phyloP scores from a whole-genome alignment of 306 rosid species.

The Bauhinia variegata region DNA sequence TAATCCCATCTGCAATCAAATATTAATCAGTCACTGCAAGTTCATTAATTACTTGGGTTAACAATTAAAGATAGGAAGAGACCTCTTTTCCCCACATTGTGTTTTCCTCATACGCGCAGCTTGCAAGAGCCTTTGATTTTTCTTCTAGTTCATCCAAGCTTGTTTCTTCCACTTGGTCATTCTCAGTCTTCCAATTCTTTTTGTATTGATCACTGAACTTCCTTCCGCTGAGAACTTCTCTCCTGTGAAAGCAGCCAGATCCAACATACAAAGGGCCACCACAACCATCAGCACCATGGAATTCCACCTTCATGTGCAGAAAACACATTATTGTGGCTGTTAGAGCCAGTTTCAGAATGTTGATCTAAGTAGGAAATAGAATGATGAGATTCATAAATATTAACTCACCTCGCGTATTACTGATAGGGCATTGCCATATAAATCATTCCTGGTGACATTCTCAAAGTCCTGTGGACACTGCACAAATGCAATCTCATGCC shows the following conservation, averaged over 20 bases:
- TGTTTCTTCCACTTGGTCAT: conserved; percentile 28
- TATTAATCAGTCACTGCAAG: too few species aligned
- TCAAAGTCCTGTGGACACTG: conserved; percentile 67
- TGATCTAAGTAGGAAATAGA: too few species aligned
- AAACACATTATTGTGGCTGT: neutral
- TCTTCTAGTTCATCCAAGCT: conserved; percentile 47
- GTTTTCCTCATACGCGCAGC: conserved; percentile 67
- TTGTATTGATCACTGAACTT: conserved; percentile 45
- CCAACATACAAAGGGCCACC: conserved; percentile 78
- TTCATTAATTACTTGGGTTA: too few species aligned
- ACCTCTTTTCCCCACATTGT: conserved; percentile 87
- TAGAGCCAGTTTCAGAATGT: neutral
- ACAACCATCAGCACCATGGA: conserved; percentile 63
- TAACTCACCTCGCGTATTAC: conserved; percentile 45
- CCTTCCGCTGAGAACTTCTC: conserved; percentile 69
- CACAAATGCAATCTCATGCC: conserved; percentile 71
- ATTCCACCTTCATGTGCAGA: conserved; percentile 54
- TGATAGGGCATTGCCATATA: conserved; percentile 45
- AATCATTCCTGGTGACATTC: conserved; percentile 63
- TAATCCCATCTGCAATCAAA: conserved; percentile 62
- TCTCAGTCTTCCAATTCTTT: conserved; percentile 41
- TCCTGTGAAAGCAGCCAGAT: conserved; percentile 76
- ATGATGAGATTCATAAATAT: too few species aligned
- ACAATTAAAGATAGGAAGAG: neutral
- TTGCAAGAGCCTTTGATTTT: conserved; percentile 61